phyloP scores from a whole-genome alignment of 2,329 filamentous ascomycete species.

The Talaromyces marneffei region DNA sequence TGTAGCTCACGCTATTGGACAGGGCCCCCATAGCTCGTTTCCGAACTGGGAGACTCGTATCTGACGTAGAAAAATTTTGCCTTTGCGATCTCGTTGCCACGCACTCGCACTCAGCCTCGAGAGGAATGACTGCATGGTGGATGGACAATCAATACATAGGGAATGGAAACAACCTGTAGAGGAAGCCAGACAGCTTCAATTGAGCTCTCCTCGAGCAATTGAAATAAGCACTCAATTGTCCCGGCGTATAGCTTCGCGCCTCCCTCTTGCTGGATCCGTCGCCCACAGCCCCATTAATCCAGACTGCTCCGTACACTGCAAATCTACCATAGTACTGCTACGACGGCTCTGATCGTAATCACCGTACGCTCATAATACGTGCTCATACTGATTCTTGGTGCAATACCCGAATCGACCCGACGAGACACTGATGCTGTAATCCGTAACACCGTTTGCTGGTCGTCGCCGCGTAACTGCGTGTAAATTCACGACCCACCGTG shows the following conservation, averaged over 20 bases:
- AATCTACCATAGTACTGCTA: background rate
- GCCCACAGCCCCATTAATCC: conserved; percentile 3
- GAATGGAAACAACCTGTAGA: background rate
- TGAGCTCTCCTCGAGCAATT: background rate
- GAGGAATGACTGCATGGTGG: background rate
- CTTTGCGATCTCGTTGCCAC: background rate
- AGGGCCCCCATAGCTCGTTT: conserved; percentile 5
- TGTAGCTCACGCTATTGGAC: background rate
- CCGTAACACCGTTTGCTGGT: background rate
- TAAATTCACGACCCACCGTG: conserved; percentile 4
- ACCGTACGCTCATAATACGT: background rate
- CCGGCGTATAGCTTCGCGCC: background rate
- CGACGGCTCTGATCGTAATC: background rate
- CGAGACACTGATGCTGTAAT: background rate
- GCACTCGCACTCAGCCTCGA: background rate
- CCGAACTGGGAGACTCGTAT: background rate
- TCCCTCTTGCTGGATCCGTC: background rate
- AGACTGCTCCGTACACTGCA: too few relatives aligned
- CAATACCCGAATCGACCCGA: conserved; percentile 13
- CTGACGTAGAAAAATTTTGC: conserved; percentile 6
- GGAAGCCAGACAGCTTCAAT: background rate
- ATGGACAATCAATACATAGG: too few relatives aligned
- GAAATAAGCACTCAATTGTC: too few relatives aligned
- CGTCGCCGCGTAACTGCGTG: background rate
- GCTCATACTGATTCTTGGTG: background rate